These are phyloP conservation scores for Papilionanthe hybrid DNA, from an alignment of 116 monocot genomes.

Conservation along the genomic window DNA sequence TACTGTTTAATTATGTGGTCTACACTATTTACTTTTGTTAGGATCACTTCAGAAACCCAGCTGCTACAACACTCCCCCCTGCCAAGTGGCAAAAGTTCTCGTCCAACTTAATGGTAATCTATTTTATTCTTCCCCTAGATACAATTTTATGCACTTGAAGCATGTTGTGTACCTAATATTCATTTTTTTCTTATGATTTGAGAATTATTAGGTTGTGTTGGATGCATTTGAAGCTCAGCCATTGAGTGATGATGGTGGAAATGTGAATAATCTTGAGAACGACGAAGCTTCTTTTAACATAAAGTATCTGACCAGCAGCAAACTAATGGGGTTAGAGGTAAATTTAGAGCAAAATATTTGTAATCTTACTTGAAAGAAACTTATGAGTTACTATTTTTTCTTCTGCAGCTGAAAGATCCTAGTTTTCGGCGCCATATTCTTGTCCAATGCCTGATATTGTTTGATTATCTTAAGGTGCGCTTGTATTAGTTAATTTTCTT, in stretches of 20 bases:
- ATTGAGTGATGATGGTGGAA: conserved; percentile 87
- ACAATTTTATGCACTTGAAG: neutral
- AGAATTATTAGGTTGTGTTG: conserved; percentile 69
- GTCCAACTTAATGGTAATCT: conserved; percentile 51
- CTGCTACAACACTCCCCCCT: conserved; percentile 41
- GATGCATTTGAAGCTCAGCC: conserved; percentile 98
- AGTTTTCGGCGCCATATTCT: conserved; percentile 96
- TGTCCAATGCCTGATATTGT: conserved; percentile 91
- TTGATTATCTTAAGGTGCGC: conserved; percentile 88
- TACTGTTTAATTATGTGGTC: neutral
- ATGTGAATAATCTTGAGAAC: conserved; percentile 71
- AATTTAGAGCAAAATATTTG: neutral
- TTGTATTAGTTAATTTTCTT: neutral
- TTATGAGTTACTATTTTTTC: neutral
- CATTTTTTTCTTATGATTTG: neutral
- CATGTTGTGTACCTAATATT: neutral
- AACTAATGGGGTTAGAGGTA: conserved; percentile 98
- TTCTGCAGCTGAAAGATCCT: conserved; percentile 81
- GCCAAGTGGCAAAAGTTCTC: conserved; percentile 92
- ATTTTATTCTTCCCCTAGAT: neutral
- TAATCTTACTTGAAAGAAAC: neutral
- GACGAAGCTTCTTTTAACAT: conserved; percentile 87
- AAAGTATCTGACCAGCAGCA: conserved; percentile 96
- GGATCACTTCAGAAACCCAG: conserved; percentile 85
- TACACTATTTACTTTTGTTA: conserved; percentile 19